Evolutionary conservation across 2,329 filamentous ascomycete species (phyloP).

Genomic region (Calonectria naviculata): DNA sequence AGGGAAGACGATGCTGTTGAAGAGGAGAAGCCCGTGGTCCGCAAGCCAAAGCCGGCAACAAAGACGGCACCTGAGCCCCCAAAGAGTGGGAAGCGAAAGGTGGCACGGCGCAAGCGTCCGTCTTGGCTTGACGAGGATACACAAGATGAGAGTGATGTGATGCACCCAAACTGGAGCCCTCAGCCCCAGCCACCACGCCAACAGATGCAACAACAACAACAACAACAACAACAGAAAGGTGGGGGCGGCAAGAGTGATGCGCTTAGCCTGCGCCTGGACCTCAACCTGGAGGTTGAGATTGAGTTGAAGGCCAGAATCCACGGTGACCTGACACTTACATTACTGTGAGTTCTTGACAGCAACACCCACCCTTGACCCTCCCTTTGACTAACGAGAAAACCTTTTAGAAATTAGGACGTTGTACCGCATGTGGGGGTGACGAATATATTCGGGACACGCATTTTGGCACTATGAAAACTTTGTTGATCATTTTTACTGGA

Average conservation of each 20-base stretch:
- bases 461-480: neutral
- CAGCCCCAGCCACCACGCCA: conserved; percentile 31
- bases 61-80: neutral
- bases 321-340: conserved; percentile 82
- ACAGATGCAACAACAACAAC: conserved; percentile 24
- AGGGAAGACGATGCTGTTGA: neutral
- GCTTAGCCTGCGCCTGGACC: conserved; percentile 77
- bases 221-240: conserved; percentile 24
- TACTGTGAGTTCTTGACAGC: conserved; percentile 62
- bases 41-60: neutral
- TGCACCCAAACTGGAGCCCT: neutral
- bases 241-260: conserved; percentile 35
- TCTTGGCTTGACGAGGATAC: conserved; percentile 38
- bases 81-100: conserved; percentile 18
- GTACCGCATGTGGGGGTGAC: neutral
- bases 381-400: neutral
- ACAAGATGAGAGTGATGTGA: conserved; percentile 23
- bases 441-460: neutral
- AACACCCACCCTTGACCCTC: neutral
- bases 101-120: conserved; percentile 27
- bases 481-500: neutral
- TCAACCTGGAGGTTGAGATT: conserved; percentile 87
- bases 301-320: conserved; percentile 89
- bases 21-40: neutral
- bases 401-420: neutral